Base-by-base conservation (phyloP, 805 yeast species). In the Ogataea populi-albae region DNA sequence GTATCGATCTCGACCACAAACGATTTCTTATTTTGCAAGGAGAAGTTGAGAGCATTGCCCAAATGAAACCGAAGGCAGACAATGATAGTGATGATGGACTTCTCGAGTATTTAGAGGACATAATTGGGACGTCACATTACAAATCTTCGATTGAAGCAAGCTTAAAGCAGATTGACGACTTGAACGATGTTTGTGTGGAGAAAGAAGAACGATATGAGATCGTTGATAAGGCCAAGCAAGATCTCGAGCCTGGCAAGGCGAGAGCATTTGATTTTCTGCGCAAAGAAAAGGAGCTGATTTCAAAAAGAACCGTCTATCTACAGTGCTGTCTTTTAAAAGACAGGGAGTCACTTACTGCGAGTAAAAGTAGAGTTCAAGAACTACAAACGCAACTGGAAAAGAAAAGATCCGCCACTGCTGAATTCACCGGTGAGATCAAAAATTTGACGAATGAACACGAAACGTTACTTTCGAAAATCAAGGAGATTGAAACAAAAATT, bases 41-140 rank as follows among this genome's bases (percentile, higher is more conserved):
- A 57, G 99, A 93, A 58, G 98, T 93, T 27, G 99, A 93, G 64
- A 82, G 89, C 46, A 93, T 93, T 54, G 97, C 98, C 0, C 97
- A 93, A 58, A 94, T 93, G 99, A 91, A 91, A 56, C 85, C 99
- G 8, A 93, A 91, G 54, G 98, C 97, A 0, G 97, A 93, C 52
- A 76, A 70, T 33, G 95, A 86, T 35, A 78, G 78, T 45, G 98
- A 91, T 50, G 98, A 93, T 56, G 99, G 99, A 0, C 66, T 93
- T 18, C 63, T 93, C 25, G 99, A 94, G 54, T 93, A 93, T 56
- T 64, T 93, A 41, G 99, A 93, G 55, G 98, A 94, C 65, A 91
- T 93, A 32, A 93, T 94, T 37, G 99, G 98, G 4, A 94, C 99
- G 0, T 71, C 96, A 1, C 70, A 73, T 31, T 94, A 89, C 57